Evolutionary conservation across 1,284 basidiomycete genomes (phyloP).

Genomic region (Puccinia hordei): DNA sequence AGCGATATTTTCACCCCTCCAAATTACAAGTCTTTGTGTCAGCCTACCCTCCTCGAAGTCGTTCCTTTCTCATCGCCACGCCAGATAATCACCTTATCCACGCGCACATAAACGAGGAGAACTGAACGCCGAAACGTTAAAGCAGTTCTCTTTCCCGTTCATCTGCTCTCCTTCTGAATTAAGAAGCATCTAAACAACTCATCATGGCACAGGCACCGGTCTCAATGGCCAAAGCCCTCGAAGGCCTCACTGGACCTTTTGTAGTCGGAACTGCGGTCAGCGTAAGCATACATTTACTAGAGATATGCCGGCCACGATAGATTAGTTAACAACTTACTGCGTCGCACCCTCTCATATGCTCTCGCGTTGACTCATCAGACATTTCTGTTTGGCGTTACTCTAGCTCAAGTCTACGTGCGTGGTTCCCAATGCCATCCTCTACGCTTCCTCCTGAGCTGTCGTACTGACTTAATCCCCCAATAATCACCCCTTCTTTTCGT

Average conservation of each 20-base stretch:
- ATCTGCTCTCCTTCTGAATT: not conserved
- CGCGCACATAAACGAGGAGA: not conserved
- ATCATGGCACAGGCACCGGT: slow-evolving; percentile 25
- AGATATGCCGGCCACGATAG: not conserved
- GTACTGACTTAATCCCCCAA: not conserved
- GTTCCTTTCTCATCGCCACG: not conserved
- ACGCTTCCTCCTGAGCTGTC: not conserved
- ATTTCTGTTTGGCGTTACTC: slow-evolving; percentile 34
- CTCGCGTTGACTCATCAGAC: slow-evolving; percentile 13
- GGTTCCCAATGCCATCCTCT: not conserved
- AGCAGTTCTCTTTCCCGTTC: not conserved
- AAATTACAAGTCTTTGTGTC: not conserved
- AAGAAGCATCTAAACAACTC: not conserved
- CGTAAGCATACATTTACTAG: slow-evolving; percentile 9
- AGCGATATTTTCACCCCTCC: not conserved
- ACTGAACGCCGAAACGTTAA: not conserved
- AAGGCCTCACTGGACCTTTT: slow-evolving; percentile 38
- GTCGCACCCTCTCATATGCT: not conserved
- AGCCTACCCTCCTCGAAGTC: not conserved
- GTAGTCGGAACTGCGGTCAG: slow-evolving; percentile 42
- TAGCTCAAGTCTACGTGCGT: slow-evolving; percentile 43
- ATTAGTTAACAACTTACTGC: not conserved
- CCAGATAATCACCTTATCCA: not conserved
- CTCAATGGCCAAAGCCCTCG: slow-evolving; percentile 25
- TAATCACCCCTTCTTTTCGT: not conserved